phyloP scores from a whole-genome alignment of 345 rosid genomes.

The Bruguiera parviflora region DNA sequence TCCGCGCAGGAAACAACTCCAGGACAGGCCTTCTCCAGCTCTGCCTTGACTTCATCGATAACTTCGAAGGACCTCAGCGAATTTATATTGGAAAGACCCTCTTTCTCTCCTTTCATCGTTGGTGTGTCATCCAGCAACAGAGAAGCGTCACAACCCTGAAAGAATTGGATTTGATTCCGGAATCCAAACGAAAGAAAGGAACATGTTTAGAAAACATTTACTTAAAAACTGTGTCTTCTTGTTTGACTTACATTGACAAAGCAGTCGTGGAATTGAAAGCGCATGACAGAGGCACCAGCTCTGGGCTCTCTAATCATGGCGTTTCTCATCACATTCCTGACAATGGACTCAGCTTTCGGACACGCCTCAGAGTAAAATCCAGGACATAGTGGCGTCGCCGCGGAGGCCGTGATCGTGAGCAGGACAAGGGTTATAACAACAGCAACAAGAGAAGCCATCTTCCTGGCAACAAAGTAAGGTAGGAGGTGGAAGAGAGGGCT shows the following conservation, averaged over 20 bases:
- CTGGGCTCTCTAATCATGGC: constrained; percentile 66
- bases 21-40: constrained; percentile 71
- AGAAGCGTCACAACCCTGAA: constrained; percentile 85
- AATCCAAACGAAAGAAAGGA: background rate
- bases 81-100: constrained; percentile 73
- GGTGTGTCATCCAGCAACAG: constrained; percentile 86
- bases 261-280: constrained; percentile 95
- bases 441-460: background rate
- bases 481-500: no score
- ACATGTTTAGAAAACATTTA: background rate
- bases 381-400: constrained; percentile 43
- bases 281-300: constrained; percentile 90
- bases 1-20: constrained; percentile 88
- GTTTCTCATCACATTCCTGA: constrained; percentile 52
- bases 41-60: constrained; percentile 65
- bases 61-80: constrained; percentile 79
- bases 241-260: constrained; percentile 63
- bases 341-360: constrained; percentile 69
- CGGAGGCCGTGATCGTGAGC: constrained; percentile 20
- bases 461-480: no score
- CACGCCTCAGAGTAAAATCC: constrained; percentile 67
- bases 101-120: constrained; percentile 66
- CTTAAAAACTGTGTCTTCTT: no score
- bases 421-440: constrained; percentile 22
- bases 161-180: background rate